Conservation (phyloP, 1,139 yeast species). For the Nadsonia commutata region DNA sequence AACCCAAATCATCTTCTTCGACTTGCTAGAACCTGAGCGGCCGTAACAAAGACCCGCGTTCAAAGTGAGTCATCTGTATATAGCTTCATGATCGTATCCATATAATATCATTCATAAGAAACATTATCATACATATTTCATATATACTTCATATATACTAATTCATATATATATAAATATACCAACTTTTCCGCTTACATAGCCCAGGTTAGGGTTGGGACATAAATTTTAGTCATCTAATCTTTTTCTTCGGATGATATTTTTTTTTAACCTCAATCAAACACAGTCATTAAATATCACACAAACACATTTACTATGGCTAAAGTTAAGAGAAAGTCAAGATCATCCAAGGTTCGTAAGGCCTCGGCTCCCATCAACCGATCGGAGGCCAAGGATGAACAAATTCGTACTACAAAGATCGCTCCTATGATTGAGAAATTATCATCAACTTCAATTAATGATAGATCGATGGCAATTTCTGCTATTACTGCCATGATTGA, state of each 20-base stretch:
- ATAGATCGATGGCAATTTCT: constrained; percentile 62
- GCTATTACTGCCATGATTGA: constrained; percentile 62
- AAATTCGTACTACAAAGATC: constrained; percentile 40
- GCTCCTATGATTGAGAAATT: constrained; percentile 55
- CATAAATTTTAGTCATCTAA: too few species aligned
- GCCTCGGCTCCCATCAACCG: constrained; percentile 18
- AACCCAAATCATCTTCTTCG: neutral
- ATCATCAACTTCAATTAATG: constrained; percentile 49
- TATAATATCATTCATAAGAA: too few species aligned
- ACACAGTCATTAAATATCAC: too few species aligned
- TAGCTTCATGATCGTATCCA: too few species aligned
- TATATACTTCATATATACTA: neutral
- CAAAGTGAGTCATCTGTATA: too few species aligned
- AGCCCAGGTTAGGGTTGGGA: neutral
- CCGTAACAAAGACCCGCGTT: too few species aligned
- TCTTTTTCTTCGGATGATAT: too few species aligned
- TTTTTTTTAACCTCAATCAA: too few species aligned
- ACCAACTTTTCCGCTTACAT: too few species aligned
- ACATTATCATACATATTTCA: neutral
- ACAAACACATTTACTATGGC: too few species aligned
- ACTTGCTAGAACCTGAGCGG: neutral
- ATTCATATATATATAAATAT: neutral
- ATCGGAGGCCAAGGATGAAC: constrained; percentile 29
- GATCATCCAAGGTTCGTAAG: constrained; percentile 32
- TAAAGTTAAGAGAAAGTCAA: constrained; percentile 57